Evolutionary conservation across 2,329 filamentous ascomycete genomes (phyloP), one percentile per base, ranked within the genome.

Genomic region (Talaromyces verruculosus): DNA sequence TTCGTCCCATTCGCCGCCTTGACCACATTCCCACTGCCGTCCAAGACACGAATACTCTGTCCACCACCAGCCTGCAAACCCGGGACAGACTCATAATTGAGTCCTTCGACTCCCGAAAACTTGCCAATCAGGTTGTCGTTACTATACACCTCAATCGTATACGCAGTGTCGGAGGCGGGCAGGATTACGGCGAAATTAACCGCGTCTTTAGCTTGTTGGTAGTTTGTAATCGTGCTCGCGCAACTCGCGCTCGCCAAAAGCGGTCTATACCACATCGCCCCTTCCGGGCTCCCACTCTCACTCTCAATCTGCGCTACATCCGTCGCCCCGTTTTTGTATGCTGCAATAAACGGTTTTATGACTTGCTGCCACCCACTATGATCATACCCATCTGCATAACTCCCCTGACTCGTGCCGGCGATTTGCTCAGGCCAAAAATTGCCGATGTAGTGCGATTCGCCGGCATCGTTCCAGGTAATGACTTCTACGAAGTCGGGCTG

Each of bases 391-490:
- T 61, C 13, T 5, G 65, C 43, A 33, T 66, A 66, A 35, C 19
- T 25, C 3, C 33, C 60, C 25, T 58, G 47, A 6, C 10, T 37
- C 1, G 60, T 66, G 22, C 61, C 55, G 6, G 65, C 60, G 33
- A 66, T 66, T 7, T 63, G 65, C 30, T 66, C 51, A 1, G 51
- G 65, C 65, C 65, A 66, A 28, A 64, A 66, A 11, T 60, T 62
- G 11, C 65, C 65, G 8, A 66, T 28, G 22, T 66, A 66, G 43
- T 66, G 65, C 1, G 53, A 60, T 57, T 66, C 65, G 35, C 65
- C 65, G 3, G 65, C 65, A n/a, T 66, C 65, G 15, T 66, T 66
- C 65, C 65, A 66, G 30, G 65, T 66, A 1, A 63, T 22, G 6
- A 66, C 53, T 30, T 66, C 51, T 3, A 66, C 65, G 2, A 63